These are phyloP conservation scores for Leptographium wingfieldii DNA, from an alignment of 2,329 filamentous ascomycete species.

Conservation along the genomic window DNA sequence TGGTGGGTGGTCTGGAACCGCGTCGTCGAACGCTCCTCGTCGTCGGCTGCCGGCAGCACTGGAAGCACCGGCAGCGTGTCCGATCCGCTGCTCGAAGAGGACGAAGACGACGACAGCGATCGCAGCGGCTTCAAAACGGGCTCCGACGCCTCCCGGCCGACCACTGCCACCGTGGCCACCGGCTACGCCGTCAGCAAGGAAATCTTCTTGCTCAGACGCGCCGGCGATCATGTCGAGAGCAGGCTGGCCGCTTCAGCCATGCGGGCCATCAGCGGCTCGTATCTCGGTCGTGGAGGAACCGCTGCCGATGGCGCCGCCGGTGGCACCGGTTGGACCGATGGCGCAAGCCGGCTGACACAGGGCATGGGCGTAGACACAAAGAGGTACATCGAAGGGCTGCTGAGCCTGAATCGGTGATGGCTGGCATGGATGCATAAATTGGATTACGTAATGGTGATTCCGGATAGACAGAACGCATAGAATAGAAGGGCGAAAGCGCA, in stretches of 20 bases:
- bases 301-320: conserved; percentile 27
- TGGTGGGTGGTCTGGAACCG: conserved; percentile 61
- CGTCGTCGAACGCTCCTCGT: conserved; percentile 28
- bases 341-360: conserved; percentile 49
- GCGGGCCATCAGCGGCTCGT: conserved; percentile 8
- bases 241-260: conserved; percentile 20
- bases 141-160: background rate
- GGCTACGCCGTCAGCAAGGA: conserved; percentile 35
- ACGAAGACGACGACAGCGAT: background rate
- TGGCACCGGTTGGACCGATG: conserved; percentile 32
- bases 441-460: background rate
- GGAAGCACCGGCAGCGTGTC: background rate
- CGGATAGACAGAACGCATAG: background rate
- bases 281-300: conserved; percentile 19
- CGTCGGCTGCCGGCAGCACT: background rate
- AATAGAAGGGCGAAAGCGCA: no score
- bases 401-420: conserved; percentile 43
- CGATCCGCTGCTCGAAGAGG: conserved; percentile 1
- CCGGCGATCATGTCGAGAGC: conserved; percentile 36
- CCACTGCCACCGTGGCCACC: conserved; percentile 1
- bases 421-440: background rate
- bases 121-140: background rate
- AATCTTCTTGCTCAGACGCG: conserved; percentile 47
- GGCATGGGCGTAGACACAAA: conserved; percentile 68
- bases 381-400: conserved; percentile 59